Percentiles rank a stretch among this genome's conserved stretches.
These are phyloP conservation scores for Blastobotrys ciferrii DNA, from an alignment of 1,139 yeast genomes.

Conservation along the genomic window DNA sequence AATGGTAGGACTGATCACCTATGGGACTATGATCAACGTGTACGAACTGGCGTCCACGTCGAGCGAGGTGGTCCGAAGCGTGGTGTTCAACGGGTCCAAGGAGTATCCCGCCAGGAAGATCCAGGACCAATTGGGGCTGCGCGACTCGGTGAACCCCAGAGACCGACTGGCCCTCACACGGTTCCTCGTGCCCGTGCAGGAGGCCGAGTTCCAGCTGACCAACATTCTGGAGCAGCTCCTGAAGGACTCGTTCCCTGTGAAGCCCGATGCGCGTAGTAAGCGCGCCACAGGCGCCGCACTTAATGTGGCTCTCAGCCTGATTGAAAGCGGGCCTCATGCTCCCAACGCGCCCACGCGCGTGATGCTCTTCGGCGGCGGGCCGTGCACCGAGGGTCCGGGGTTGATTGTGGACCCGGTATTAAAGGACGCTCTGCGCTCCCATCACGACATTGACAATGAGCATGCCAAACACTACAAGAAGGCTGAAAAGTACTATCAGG, in stretches of 20 bases:
- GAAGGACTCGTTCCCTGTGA: constrained; percentile 53
- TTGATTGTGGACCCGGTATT: constrained; percentile 79
- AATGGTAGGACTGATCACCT: constrained; percentile 50
- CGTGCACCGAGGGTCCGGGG: constrained; percentile 88
- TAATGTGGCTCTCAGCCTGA: constrained; percentile 54
- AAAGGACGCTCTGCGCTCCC: constrained; percentile 92
- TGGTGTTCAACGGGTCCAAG: constrained; percentile 60
- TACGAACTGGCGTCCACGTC: constrained; percentile 47
- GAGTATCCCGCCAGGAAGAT: constrained; percentile 53
- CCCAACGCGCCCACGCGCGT: constrained; percentile 59
- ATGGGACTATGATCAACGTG: constrained; percentile 62
- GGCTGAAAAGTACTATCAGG: constrained; percentile 77
- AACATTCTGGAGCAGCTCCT: constrained; percentile 52
- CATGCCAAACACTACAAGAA: constrained; percentile 81
- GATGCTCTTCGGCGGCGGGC: constrained; percentile 72
- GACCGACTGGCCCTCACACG: constrained; percentile 26
- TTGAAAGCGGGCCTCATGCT: constrained; percentile 42
- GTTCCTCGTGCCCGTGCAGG: constrained; percentile 36
- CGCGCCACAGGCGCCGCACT: constrained; percentile 69
- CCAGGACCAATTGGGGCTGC: constrained; percentile 52
- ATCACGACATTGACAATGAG: constrained; percentile 79
- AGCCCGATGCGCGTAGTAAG: constrained; percentile 47
- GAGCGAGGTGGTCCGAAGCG: constrained; percentile 36
- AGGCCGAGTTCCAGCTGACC: constrained; percentile 57
- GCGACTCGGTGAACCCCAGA: constrained; percentile 23